phyloP scores from a whole-genome alignment of 495 filamentous ascomycete species.

The Delitschia confertaspora region DNA sequence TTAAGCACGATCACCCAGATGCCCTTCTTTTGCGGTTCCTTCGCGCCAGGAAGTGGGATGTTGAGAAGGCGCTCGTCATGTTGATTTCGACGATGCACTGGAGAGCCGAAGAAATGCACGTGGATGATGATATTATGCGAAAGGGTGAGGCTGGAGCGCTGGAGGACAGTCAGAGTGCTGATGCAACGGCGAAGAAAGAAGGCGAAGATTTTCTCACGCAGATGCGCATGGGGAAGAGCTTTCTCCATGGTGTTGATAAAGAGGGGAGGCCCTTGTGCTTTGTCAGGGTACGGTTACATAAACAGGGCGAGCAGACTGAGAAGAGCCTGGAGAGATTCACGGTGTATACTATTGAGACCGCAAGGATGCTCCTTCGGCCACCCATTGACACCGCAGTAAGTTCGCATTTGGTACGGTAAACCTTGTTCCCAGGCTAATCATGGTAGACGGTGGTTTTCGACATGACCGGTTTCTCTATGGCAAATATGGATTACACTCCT shows the following conservation, averaged over 20 bases:
- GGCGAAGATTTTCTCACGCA: constrained; percentile 79
- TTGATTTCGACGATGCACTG: constrained; percentile 89
- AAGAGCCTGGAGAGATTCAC: constrained; percentile 77
- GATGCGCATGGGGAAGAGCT: constrained; percentile 88
- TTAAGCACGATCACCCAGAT: constrained; percentile 92
- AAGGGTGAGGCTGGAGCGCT: constrained; percentile 64
- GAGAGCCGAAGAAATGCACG: constrained; percentile 70
- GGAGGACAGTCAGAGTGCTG: constrained; percentile 47
- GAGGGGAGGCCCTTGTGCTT: constrained; percentile 79
- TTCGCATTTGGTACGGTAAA: constrained; percentile 28
- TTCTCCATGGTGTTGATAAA: constrained; percentile 80
- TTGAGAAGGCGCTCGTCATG: constrained; percentile 90
- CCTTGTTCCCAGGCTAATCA: constrained; percentile 2
- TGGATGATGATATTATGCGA: constrained; percentile 76
- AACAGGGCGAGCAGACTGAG: constrained; percentile 70
- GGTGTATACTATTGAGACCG: constrained; percentile 89
- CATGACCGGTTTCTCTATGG: constrained; percentile 83
- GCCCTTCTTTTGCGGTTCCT: constrained; percentile 80
- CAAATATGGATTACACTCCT: constrained; percentile 96
- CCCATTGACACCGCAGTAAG: constrained; percentile 88
- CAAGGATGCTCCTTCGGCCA: constrained; percentile 65
- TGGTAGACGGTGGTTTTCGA: constrained; percentile 81
- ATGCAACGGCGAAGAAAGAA: constrained; percentile 51
- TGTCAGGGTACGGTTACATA: constrained; percentile 74
- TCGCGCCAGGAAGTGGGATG: constrained; percentile 91